These are phyloP conservation scores for Naganishia vaughanmartiniae DNA, from an alignment of 768 basidiomycete genomes.

Conservation along the genomic window DNA sequence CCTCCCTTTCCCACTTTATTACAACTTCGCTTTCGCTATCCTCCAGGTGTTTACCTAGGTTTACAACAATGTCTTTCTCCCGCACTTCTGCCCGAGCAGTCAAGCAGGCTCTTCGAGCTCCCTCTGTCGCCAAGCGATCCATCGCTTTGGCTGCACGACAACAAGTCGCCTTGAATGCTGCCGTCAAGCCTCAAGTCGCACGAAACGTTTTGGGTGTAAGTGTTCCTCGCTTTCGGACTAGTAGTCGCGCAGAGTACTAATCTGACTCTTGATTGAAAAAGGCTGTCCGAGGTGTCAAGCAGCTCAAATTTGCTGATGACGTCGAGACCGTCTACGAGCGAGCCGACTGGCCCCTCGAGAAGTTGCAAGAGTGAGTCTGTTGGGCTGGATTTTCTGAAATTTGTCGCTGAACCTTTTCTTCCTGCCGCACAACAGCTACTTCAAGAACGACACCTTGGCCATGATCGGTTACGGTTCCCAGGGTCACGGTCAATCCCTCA, in stretches of 20 bases:
- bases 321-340: slow-evolving; percentile 93
- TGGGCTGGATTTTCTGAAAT: not conserved
- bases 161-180: slow-evolving; percentile 28
- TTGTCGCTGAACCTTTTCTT: not conserved
- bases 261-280: slow-evolving; percentile 11
- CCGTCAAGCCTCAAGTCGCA: slow-evolving; percentile 42
- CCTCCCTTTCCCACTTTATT: slow-evolving; percentile 1
- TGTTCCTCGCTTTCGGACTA: slow-evolving; percentile 21
- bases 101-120: slow-evolving; percentile 46
- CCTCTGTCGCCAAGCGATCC: slow-evolving; percentile 47
- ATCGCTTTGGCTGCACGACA: slow-evolving; percentile 49
- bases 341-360: slow-evolving; percentile 94
- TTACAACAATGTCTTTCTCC: slow-evolving; percentile 47
- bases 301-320: slow-evolving; percentile 92
- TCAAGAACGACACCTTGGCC: slow-evolving; percentile 98
- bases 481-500: slow-evolving; percentile 97
- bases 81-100: slow-evolving; percentile 45
- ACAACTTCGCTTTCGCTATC: slow-evolving; percentile 17
- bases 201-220: slow-evolving; percentile 43
- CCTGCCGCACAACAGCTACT: slow-evolving; percentile 60
- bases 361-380: slow-evolving; percentile 72
- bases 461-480: slow-evolving; percentile 95
- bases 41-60: slow-evolving; percentile 27
- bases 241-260: not conserved
- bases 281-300: slow-evolving; percentile 77